Base-by-base conservation (phyloP, 768 basidiomycete genomes). In the Termitomyces sp. region DNA sequence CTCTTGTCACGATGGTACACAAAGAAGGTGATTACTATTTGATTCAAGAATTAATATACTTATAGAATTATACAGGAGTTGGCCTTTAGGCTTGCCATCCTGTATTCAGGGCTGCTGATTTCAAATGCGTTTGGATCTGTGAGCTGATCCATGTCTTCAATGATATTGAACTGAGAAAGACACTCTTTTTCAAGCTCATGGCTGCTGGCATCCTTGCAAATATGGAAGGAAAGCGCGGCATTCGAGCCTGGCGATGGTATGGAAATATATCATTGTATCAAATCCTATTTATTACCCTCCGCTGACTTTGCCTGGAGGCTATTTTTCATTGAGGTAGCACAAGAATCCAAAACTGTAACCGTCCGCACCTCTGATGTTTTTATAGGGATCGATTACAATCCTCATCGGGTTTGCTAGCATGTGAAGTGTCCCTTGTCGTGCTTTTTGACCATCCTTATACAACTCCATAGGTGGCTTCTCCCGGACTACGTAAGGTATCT, bases 141-240 rank as follows among this genome's bases (percentile, higher is more conserved):
- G 59, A 67, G 83, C 14, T n/a, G 4, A 14, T 53, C 40, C 31
- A 36, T 49, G 17, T 34, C 43, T 20, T 20, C 17, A 5, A 36
- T 38, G 4, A 2, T 32, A 25, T 29, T 25, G 11, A 9, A 43
- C 17, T 36, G 3, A 31, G 54, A 36, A 31, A 9, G 11, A 32
- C 31, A 59, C 43, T 62, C 40, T 32, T 56, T 46, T 20, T 61
- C 5, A 29, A 88, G 84, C 69, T 90, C 7, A 83, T 91, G 67
- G 91, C 88, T 15, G 89, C 89, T n/a, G 89, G 87, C 11, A 87
- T 91, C 57, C 77, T 93, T 15, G 74, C 78, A 1, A 80, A 78
- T 47, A 87, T 91, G 88, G 82, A 92, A 62, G 88, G 87, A 1
- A 79, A 77, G 55, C 74, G 82, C 4, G 89, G 88, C 1, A 85